Evolutionary conservation across 2,329 filamentous ascomycete species (phyloP).

Genomic region (Ceratocystis variospora): DNA sequence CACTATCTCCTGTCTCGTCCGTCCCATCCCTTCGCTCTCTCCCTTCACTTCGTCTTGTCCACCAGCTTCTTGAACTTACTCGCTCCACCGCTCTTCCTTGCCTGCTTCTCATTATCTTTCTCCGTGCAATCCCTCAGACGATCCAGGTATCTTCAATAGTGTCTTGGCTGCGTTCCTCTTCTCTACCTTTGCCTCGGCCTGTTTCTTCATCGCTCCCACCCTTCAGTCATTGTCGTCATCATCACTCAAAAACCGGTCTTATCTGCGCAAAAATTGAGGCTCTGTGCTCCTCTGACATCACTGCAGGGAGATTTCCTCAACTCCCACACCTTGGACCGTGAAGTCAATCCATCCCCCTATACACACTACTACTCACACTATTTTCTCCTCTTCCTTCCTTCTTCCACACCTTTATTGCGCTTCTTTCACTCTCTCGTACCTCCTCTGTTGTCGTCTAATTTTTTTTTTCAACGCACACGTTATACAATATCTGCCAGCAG

Average conservation of each 20-base stretch:
- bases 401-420: neutral
- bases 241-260: neutral
- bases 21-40: neutral
- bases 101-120: neutral
- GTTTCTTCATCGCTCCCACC: neutral
- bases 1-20: neutral
- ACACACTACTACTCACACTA: neutral
- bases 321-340: neutral
- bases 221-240: neutral
- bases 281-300: constrained; percentile 10
- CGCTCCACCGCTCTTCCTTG: neutral
- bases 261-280: neutral
- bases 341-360: neutral
- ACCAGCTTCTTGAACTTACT: neutral
- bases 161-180: neutral
- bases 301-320: neutral
- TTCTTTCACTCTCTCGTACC: neutral
- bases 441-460: constrained; percentile 1
- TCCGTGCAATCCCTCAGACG: neutral
- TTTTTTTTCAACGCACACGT: neutral
- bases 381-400: neutral
- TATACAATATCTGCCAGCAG: no score
- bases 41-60: neutral
- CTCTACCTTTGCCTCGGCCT: neutral
- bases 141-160: neutral